Base-by-base conservation (phyloP, 371 early-diverging fungal genomes). In the Mortierella polycephala region DNA sequence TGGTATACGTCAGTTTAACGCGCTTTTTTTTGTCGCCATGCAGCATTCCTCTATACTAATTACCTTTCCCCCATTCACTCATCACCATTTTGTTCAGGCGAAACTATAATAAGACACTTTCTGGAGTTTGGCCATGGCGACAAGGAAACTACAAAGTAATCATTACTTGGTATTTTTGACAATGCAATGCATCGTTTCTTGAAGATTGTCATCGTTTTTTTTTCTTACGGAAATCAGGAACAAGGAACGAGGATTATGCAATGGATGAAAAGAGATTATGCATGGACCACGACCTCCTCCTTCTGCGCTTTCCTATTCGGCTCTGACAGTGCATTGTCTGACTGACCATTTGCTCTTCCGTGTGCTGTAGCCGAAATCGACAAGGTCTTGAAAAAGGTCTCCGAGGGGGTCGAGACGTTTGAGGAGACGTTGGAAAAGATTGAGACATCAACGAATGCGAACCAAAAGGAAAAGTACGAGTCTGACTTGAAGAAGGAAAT, bases 401-500 rank as follows among this genome's bases (percentile, higher is more conserved):
- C 93, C 54, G 97, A 98, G 85, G 98, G 99, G 11, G 94, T 98
- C 20, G 96, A 95, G 64, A 91, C 92, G 18, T 97, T 98, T 86
- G 96, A 98, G 69, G 88, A 85, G 51, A 94, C 92, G 62, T 91
- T 93, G 76, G 95, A 94, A 53, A 98, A 98, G 82, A 90, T 98
- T 14, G 86, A 93, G 55, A 81, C 88, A 45, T 88, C 96, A 5
- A 87, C 87, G 39, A 95, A 92, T 69, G 72, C 86, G 55, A 91
- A 95, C 62, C 98, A 97, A 81, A 96, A 95, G 83, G 96, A 98
- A 72, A 97, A 98, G 84, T 92, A 93, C 68, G 99, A 98, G 74
- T 88, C 88, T 45, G 98, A 97, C 67, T 81, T 98, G 70, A 98
- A 98, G 82, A 96, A 96, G 85, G 98, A 98, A 83, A 98, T 98